Percentiles rank a stretch among this genome's conserved stretches.
phyloP scores from a whole-genome alignment of 2,329 filamentous ascomycete species.

The Verruconis gallopava region DNA sequence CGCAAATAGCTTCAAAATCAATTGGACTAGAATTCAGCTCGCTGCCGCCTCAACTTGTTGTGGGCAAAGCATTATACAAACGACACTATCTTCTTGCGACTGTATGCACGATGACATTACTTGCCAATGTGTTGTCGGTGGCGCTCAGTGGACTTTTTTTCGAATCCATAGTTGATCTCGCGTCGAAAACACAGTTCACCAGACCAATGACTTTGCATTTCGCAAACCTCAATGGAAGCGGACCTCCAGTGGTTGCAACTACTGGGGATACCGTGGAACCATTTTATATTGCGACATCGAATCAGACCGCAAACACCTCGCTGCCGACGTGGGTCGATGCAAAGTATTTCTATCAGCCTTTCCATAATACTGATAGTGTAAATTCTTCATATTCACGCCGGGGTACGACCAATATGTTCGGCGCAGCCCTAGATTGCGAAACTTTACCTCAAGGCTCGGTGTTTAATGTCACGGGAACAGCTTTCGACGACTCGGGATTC shows the following conservation, averaged over 20 bases:
- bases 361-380: slow-evolving; percentile 15
- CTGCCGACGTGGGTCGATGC: slow-evolving; percentile 39
- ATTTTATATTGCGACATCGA: slow-evolving; percentile 33
- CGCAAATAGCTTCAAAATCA: slow-evolving; percentile 19
- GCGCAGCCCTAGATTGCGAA: slow-evolving; percentile 23
- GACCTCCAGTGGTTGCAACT: slow-evolving; percentile 7
- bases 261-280: slow-evolving; percentile 18
- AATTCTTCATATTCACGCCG: slow-evolving; percentile 13
- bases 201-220: slow-evolving; percentile 15
- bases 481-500: slow-evolving; percentile 2
- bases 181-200: slow-evolving; percentile 8
- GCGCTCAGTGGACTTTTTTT: slow-evolving; percentile 39
- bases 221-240: slow-evolving; percentile 17
- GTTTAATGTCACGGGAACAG: slow-evolving; percentile 1
- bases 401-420: slow-evolving; percentile 23
- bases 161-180: slow-evolving; percentile 18
- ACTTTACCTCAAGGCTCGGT: not conserved
- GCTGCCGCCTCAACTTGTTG: slow-evolving; percentile 39
- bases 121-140: slow-evolving; percentile 42
- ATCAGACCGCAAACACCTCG: slow-evolving; percentile 29
- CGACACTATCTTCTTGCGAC: slow-evolving; percentile 34
- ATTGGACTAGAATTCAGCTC: slow-evolving; percentile 39
- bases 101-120: slow-evolving; percentile 36
- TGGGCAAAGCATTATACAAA: slow-evolving; percentile 33
- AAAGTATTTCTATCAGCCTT: slow-evolving; percentile 35